Base-by-base conservation (phyloP, 768 basidiomycete genomes). In the Russula griseocarnosa region DNA sequence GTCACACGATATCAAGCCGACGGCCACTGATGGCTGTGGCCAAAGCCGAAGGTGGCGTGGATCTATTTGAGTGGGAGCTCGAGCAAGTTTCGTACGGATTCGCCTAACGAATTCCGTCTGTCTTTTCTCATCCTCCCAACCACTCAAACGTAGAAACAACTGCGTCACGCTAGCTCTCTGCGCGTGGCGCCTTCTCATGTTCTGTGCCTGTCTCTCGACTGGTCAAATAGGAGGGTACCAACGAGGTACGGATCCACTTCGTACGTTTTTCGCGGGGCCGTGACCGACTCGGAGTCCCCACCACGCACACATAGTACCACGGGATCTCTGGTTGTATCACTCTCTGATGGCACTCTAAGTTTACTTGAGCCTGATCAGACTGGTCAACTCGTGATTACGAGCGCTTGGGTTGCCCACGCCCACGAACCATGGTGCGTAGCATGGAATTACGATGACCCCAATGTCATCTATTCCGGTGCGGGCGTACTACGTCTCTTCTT, bases 351-450 rank as follows among this genome's bases (percentile, higher is more conserved):
- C 5, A 79, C 77, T 2, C 72, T 96, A 18, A 81, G 84, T n/a
- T 78, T 89, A 22, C 75, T 90, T 26, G 78, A 72, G 40, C 80
- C 81, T 13, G 75, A 75, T n/a, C 78, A 83, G 7, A 74, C 77
- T 1, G 71, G 74, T 0, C 76, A 78, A 16, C 72, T 90, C 30
- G 58, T 71, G 0, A 72, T 87, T 3, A 76, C 76, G 5, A 74
- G 82, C 28, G 79, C 79, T 2, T 98, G 94, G 94, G 78, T 84
- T 62, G 95, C 92, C 1, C 97, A 98, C 69, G 92, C 94, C 62
- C 86, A 86, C 70, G 97, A 99, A 72, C 90, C 95, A 0, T 99
- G 97, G 97, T 84, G 93, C 55, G 86, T 89, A 1, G 86, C 90
- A 1, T 98, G 93, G 87, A 83, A 98, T 70, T 86, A 88, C 67